A percentile compares a stretch with the other conserved stretches of the same genome.
Conservation (phyloP, 1,284 basidiomycete species). For the Ceratobasidium theobromae region DNA sequence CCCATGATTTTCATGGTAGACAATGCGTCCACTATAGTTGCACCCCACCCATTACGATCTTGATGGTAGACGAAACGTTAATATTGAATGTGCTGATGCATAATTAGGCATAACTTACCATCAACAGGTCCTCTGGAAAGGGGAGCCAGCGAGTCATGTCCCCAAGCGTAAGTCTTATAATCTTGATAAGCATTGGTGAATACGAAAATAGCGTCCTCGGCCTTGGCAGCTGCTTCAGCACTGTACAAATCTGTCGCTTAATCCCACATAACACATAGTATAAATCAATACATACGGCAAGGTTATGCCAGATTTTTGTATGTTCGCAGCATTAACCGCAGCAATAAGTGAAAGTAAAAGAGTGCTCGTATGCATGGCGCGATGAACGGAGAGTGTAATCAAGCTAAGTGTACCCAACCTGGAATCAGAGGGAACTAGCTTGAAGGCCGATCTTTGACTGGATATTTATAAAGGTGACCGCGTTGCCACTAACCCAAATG, state of each 20-base stretch:
- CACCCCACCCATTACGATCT: slow-evolving; percentile 68
- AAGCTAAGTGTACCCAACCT: not conserved
- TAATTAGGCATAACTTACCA: not conserved
- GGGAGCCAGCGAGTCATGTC: slow-evolving; percentile 28
- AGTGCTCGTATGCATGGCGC: not conserved
- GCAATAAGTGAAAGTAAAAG: slow-evolving; percentile 6
- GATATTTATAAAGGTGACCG: no score
- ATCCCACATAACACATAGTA: not conserved
- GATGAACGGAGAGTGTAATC: not conserved
- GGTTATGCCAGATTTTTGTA: not conserved
- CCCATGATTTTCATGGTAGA: slow-evolving; percentile 64
- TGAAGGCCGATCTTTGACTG: no score
- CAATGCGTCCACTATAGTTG: slow-evolving; percentile 64
- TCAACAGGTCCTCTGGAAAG: not conserved
- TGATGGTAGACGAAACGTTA: not conserved
- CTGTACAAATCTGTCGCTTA: not conserved
- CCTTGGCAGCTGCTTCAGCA: not conserved
- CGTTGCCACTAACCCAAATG: no score
- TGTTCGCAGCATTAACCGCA: slow-evolving; percentile 4
- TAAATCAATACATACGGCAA: not conserved
- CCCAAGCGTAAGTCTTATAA: slow-evolving; percentile 28
- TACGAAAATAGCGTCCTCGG: slow-evolving; percentile 8
- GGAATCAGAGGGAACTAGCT: no score
- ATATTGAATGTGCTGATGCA: not conserved
- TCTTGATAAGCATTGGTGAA: slow-evolving; percentile 20